Conservation (phyloP, 1,139 yeast species). For the Candida neerlandica region DNA sequence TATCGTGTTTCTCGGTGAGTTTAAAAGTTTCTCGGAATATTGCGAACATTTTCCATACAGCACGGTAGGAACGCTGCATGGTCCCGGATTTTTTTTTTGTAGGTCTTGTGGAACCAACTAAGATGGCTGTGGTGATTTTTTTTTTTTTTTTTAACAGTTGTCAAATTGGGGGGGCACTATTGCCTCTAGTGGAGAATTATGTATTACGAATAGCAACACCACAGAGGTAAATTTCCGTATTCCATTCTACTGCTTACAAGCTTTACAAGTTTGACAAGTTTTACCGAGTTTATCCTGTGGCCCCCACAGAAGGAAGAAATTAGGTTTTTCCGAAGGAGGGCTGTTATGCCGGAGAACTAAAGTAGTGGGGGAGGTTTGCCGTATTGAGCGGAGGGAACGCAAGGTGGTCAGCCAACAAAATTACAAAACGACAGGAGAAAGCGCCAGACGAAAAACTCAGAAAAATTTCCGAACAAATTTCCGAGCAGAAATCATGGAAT, state of each 20-base stretch:
- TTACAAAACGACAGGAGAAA: not conserved
- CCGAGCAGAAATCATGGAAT: slow-evolving; percentile 1
- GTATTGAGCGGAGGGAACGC: not conserved
- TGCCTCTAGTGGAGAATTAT: not conserved
- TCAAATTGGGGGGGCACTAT: not conserved
- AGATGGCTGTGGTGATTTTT: too few species aligned
- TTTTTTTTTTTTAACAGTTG: too few species aligned
- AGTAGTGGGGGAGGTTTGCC: not conserved
- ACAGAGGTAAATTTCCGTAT: not conserved
- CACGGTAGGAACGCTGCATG: too few species aligned
- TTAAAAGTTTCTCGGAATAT: too few species aligned
- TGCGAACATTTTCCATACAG: too few species aligned
- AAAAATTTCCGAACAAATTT: slow-evolving; percentile 2
- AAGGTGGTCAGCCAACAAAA: slow-evolving; percentile 1
- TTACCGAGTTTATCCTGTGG: not conserved
- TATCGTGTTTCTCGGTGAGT: too few species aligned
- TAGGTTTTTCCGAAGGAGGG: slow-evolving; percentile 1
- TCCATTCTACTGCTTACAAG: too few species aligned
- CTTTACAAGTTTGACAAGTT: not conserved
- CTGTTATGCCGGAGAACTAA: not conserved
- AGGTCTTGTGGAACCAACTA: too few species aligned
- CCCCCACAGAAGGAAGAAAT: not conserved
- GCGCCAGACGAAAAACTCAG: not conserved
- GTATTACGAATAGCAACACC: not conserved
- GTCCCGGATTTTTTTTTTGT: too few species aligned